Base-by-base conservation (phyloP, 129 eudicot species). In the Saussurea involucrata region DNA sequence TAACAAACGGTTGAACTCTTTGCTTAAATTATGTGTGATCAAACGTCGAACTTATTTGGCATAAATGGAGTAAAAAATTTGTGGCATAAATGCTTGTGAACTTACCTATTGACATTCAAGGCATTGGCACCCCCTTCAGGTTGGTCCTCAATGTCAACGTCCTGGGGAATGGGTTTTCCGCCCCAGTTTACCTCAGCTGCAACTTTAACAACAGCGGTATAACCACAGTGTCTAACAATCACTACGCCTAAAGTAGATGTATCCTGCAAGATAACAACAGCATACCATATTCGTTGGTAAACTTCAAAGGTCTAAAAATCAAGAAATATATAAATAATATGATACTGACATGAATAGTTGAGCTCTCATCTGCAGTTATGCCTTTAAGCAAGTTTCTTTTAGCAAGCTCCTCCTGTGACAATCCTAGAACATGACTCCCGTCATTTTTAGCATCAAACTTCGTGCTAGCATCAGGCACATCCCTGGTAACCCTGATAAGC, bases 51-150 rank as follows among this genome's bases (percentile, higher is more conserved):
- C 4, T 31, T 31, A 31, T 31, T 31, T 31, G 34, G 34, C 5
- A 31, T 31, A 31, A 31, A 31, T 31, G 34, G 6, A 31, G 24
- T 27, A 24, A 1, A 32, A 25, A 4, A 27, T 31, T 32, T 33
- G 15, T 21, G 33, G 31, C 57, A 73, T 18, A 29, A 84, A 90
- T 85, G 60, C 34, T 31, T 31, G 34, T 31, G 34, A 31, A 31
- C 34, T 31, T 31, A 93, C 98, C 98, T 94, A 71, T 94, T 94
- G 10, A 91, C 91, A 78, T 94, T 94, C 83, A 94, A 80, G 80
- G 98, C 96, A 86, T 88, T 88, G 17, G 98, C 97, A 70, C 98
- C 98, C 28, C 98, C 98, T 60, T 94, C 97, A 44, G 97, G 92
- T 69, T 94, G 96, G 77, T 91, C 98, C 75, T 87, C 98, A 27